Evolutionary conservation across 306 rosid species (phyloP).

Genomic region (Castanea crenata): DNA sequence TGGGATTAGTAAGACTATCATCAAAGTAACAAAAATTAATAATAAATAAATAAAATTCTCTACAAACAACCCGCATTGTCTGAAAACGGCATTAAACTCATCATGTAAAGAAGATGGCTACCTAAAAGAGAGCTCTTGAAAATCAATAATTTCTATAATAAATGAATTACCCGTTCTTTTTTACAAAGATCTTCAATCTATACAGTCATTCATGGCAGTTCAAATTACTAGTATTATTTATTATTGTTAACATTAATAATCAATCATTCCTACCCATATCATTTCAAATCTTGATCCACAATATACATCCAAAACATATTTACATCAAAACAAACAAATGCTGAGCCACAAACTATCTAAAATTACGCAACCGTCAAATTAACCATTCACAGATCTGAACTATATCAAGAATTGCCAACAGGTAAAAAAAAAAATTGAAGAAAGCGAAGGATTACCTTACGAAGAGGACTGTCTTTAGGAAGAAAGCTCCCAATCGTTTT

Average conservation of each 20-base stretch:
- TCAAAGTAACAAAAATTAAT: neutral
- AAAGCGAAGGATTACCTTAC: slow-evolving; percentile 56
- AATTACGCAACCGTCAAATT: neutral
- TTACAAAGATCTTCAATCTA: neutral
- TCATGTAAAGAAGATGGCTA: neutral
- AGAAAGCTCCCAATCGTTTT: slow-evolving; percentile 93
- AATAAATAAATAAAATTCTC: neutral
- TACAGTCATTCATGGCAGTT: neutral
- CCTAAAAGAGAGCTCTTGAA: neutral
- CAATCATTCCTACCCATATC: neutral
- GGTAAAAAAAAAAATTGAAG: neutral
- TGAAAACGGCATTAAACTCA: neutral
- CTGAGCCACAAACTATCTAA: neutral
- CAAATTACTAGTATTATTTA: neutral
- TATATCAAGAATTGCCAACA: neutral
- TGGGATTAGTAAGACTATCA: neutral
- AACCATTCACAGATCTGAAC: slow-evolving; percentile 14
- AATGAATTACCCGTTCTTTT: neutral
- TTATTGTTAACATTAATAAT: neutral
- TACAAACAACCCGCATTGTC: neutral
- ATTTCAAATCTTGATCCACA: neutral
- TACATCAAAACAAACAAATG: neutral
- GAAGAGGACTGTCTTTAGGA: slow-evolving; percentile 89
- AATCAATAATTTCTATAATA: neutral
- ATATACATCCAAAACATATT: neutral